A percentile compares a stretch with the other conserved stretches of the same genome.
Conservation (phyloP, 768 basidiomycete genomes). For the Suillus alpinus region DNA sequence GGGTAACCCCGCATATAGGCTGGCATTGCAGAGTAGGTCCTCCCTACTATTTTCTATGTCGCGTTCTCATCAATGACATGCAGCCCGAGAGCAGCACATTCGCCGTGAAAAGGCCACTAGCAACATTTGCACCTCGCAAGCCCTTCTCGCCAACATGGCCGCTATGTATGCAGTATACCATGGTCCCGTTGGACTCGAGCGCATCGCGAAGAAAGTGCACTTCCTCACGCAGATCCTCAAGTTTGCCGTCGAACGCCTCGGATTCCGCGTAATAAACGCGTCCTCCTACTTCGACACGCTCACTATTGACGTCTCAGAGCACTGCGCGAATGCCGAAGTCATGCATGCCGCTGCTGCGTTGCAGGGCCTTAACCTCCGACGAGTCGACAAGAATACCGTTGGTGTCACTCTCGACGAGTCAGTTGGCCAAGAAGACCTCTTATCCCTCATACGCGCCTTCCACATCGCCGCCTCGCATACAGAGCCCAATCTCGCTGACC, state of each 20-base stretch:
- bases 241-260: constrained; percentile 61
- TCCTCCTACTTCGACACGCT: constrained; percentile 86
- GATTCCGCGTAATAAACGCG: constrained; percentile 70
- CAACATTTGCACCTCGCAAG: constrained; percentile 98
- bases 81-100: constrained; percentile 95
- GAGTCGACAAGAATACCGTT: constrained; percentile 68
- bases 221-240: constrained; percentile 78
- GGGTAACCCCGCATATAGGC: constrained; percentile 85
- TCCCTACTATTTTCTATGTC: constrained; percentile 7
- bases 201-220: constrained; percentile 91
- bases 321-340: constrained; percentile 50
- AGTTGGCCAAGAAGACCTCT: constrained; percentile 69
- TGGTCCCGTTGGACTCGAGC: constrained; percentile 79
- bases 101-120: constrained; percentile 97
- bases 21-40: constrained; percentile 88
- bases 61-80: constrained; percentile 1
- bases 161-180: constrained; percentile 99
- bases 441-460: constrained; percentile 80
- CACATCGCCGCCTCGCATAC: constrained; percentile 56
- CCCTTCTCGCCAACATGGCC: constrained; percentile 97
- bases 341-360: constrained; percentile 68
- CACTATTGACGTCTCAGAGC: constrained; percentile 67
- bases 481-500: constrained; percentile 43
- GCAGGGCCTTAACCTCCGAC: constrained; percentile 81
- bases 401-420: constrained; percentile 95